Conservation (phyloP, 176 grass and related monocot species). For the Eragrostis nindensis region DNA sequence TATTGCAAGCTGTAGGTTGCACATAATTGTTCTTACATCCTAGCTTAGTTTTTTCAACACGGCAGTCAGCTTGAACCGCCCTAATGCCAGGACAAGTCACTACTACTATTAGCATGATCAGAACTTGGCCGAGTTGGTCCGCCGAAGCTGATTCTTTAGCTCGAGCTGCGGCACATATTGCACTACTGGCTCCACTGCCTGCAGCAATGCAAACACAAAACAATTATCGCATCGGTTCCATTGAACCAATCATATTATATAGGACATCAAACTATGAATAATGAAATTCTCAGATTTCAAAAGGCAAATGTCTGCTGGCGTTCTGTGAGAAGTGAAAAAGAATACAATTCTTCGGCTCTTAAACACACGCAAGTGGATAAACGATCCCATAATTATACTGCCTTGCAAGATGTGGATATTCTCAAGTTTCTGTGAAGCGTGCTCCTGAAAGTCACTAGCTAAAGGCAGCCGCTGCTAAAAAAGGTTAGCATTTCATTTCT, state of each 20-base stretch:
- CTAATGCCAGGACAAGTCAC: constrained; percentile 19
- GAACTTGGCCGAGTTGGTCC: constrained; percentile 75
- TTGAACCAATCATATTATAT: not conserved
- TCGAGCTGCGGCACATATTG: constrained; percentile 61
- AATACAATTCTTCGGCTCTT: constrained; percentile 11
- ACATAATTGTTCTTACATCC: constrained; percentile 42
- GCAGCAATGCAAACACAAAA: constrained; percentile 27
- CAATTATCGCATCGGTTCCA: constrained; percentile 4
- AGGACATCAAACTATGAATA: constrained; percentile 9
- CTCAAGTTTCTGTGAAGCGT: constrained; percentile 6
- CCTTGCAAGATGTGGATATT: not conserved
- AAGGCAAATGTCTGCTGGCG: no score
- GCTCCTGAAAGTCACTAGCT: not conserved
- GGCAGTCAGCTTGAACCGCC: constrained; percentile 36
- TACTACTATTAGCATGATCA: constrained; percentile 57
- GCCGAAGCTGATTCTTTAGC: constrained; percentile 59
- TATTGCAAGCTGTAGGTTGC: constrained; percentile 40
- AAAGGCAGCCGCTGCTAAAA: not conserved
- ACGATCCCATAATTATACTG: not conserved
- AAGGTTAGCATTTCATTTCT: not conserved
- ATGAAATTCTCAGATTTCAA: constrained; percentile 32
- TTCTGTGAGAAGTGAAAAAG: constrained; percentile 7
- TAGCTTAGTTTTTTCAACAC: constrained; percentile 37
- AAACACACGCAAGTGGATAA: constrained; percentile 24
- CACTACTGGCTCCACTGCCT: constrained; percentile 63